Evolutionary conservation across 75 land plant species (phyloP).

Genomic region (Ceratopteris richardii): DNA sequence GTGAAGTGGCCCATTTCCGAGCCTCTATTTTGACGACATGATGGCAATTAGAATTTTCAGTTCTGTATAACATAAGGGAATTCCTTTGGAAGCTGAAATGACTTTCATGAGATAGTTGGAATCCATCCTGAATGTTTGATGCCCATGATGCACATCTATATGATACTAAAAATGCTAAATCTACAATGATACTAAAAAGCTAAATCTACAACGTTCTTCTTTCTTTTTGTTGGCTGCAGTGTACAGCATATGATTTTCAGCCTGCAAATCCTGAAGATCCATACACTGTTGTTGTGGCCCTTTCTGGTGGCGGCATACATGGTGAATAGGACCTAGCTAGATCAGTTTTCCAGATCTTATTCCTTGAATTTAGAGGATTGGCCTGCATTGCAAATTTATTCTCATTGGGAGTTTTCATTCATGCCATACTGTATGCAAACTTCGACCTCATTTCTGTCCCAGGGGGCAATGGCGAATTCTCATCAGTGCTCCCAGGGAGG

Average conservation of each 20-base stretch:
- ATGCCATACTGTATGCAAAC: no score
- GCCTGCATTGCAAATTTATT: no score
- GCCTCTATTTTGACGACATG: no score
- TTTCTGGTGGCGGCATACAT: constrained; percentile 20
- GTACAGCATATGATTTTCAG: constrained; percentile 42
- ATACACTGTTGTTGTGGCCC: constrained; percentile 23
- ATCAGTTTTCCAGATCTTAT: not conserved
- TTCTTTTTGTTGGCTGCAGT: constrained; percentile 16
- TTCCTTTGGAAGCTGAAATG: no score
- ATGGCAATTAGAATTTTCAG: no score
- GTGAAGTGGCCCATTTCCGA: no score
- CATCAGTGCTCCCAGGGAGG: no score
- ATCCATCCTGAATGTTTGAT: not conserved
- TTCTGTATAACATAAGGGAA: no score
- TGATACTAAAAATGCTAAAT: not conserved
- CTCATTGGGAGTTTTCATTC: no score
- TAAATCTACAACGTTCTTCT: not conserved
- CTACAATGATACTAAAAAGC: not conserved
- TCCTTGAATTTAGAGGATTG: not conserved
- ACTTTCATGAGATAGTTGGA: not conserved
- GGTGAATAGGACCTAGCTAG: no score
- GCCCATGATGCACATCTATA: not conserved
- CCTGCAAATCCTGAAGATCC: constrained; percentile 39
- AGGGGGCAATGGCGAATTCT: no score
- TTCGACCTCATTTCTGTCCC: no score